A percentile compares a stretch with the other conserved stretches of the same genome.
phyloP scores from a whole-genome alignment of 495 filamentous ascomycete genomes.

The Halenospora varia region DNA sequence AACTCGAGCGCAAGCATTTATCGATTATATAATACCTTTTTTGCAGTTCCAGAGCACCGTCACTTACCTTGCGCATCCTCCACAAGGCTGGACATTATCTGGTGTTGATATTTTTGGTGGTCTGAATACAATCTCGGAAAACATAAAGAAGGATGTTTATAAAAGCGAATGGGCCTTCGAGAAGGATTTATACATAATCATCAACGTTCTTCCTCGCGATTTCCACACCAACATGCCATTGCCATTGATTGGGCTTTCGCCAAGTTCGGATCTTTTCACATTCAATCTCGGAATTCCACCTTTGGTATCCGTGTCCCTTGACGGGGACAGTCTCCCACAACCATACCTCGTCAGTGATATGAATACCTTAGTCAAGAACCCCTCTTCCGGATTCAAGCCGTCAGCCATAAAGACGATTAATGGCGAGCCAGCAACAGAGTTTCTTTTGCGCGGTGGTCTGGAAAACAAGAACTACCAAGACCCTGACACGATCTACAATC shows the following conservation, averaged over 20 bases:
- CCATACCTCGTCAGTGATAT: not conserved
- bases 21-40: constrained; percentile 16
- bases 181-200: constrained; percentile 24
- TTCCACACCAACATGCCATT: not conserved
- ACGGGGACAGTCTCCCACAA: not conserved
- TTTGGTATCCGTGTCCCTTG: not conserved
- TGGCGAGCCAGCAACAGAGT: not conserved
- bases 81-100: constrained; percentile 14
- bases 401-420: not conserved
- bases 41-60: constrained; percentile 24
- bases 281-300: not conserved
- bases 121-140: constrained; percentile 19
- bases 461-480: not conserved
- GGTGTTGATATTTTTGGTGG: constrained; percentile 22
- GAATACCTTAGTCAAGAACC: not conserved
- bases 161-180: constrained; percentile 26
- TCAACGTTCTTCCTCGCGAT: constrained; percentile 21
- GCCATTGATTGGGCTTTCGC: no score
- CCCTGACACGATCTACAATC: constrained; percentile 8
- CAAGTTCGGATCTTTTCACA: not conserved
- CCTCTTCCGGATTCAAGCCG: not conserved
- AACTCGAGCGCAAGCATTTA: constrained; percentile 9
- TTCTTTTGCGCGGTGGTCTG: not conserved
- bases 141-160: constrained; percentile 17
- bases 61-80: constrained; percentile 21